Base-by-base conservation (phyloP, 352 stramenopile genomes). In the Paralagenidium karlingii region DNA sequence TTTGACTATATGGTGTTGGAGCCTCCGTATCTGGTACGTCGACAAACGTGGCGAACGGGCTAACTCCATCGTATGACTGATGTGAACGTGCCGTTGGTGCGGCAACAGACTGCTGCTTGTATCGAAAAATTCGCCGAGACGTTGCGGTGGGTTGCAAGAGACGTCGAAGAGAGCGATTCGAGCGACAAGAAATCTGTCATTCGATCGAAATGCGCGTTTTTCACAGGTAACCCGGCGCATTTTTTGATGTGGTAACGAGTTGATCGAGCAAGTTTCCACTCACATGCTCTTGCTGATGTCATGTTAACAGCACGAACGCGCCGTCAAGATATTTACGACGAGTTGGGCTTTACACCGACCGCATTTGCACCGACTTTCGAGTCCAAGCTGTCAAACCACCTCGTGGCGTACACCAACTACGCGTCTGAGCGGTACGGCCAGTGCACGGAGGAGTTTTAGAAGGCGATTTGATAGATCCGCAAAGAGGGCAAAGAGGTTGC, bases 331-430 rank as follows among this genome's bases (percentile, higher is more conserved):
- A 48, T 48, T 30, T 10, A 15, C 26, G 24, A 43, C 30, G 42
- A 48, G 32, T 33, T 40, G 13, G 21, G 28, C 11, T 33, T 48
- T 13, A 24, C 15, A 13, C 42, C 42, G 12, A 33, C 20, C 19
- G 42, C 31, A 0, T 48, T 48, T 32, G 42, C 42, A 10, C 42
- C 42, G 22, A 48, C 42, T n/a, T 48, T 48, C 24, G 42, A 48
- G 20, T 48, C 42, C 28, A 48, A 48, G 25, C 25, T 48, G 16
- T 48, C 42, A 7, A 48, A 48, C 20, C 42, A 33, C 7, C 20
- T 48, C n/a, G 42, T 33, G 10, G 42, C 42, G 8, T 48, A 48
- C 31, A 43, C 42, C 42, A 48, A 48, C 34, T 48, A 48, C 31
- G 18, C 21, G n/a, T 48, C 42, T 30, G 31, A 43, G 25, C 42